Evolutionary conservation across 495 filamentous ascomycete species (phyloP), one percentile per base, ranked within the genome.

Genomic region (Aspergillus mulundensis): DNA sequence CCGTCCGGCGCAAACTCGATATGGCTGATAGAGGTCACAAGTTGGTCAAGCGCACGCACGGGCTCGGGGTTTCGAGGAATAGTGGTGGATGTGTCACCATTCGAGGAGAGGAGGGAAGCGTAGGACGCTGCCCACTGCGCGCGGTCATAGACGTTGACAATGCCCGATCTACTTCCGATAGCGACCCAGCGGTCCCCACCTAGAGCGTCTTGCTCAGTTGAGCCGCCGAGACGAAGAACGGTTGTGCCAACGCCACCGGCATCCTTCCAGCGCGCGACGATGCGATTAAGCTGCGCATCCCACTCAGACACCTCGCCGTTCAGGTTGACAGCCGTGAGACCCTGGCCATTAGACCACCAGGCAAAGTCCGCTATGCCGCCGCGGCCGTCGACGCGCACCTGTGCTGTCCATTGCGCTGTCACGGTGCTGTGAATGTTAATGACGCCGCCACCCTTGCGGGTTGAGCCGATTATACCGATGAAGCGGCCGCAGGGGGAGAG

Each of bases 221-320:
- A 70, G 7, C 89, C 91, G 38, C 91, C 91, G 12, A 96, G 76
- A 32, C 84, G 81, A 51, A 97, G 74, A 3, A 89, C 86, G 0
- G 90, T 95, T 7, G 84, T 93, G 32, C 89, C 90, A 25, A 96
- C 85, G 3, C 87, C 90, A 23, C 94, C 94, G 60, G 96, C 91
- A 64, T 98, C 94, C 14, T 82, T 76, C 94, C 95, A 98, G 21
- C 89, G 78, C 6, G 84, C 88, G 2, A 95, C 66, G 19, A 93
- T 85, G 7, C 82, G 77, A 38, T 77, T 79, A 24, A 82, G 66
- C 18, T 67, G 71, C 41, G 92, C 74, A 68, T 84, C 85, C 82
- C 87, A 97, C 72, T 98, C 94, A n/a, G 87, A 87, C n/a, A 95
- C 81, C 66, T 95, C 90, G 20, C 95, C 95, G 53, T 87, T 88